Percentiles rank a stretch among this genome's conserved stretches.
Conservation (phyloP, 1,139 yeast species). For the Protomyces macrosporus region DNA sequence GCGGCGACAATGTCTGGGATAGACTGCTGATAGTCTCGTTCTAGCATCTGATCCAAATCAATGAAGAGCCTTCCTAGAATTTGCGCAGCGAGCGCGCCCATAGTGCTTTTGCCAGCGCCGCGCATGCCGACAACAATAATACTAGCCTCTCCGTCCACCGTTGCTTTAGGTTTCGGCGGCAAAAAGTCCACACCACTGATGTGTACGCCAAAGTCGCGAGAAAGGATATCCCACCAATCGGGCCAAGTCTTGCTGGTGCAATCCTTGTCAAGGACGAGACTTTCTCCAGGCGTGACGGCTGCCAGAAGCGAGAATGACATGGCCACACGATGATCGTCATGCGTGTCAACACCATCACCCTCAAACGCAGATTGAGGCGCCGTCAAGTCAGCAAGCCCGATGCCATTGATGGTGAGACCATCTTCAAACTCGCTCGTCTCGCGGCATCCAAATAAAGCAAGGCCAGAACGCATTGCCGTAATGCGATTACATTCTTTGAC, state of each 20-base stretch:
- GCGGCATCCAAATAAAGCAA: slow-evolving; percentile 81
- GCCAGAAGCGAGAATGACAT: slow-evolving; percentile 92
- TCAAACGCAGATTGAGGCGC: slow-evolving; percentile 37
- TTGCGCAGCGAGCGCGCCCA: slow-evolving; percentile 74
- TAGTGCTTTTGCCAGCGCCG: slow-evolving; percentile 92
- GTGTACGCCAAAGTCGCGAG: slow-evolving; percentile 56
- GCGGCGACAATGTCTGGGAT: slow-evolving; percentile 63
- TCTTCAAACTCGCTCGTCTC: slow-evolving; percentile 76
- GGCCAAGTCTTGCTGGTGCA: slow-evolving; percentile 99
- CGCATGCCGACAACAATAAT: slow-evolving; percentile 93
- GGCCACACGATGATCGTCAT: slow-evolving; percentile 97
- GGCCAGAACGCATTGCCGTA: slow-evolving; percentile 84
- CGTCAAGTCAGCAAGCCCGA: slow-evolving; percentile 36
- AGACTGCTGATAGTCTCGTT: slow-evolving; percentile 49
- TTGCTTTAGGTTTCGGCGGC: slow-evolving; percentile 27
- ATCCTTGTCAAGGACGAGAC: slow-evolving; percentile 73
- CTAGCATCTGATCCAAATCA: slow-evolving; percentile 74
- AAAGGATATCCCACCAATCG: slow-evolving; percentile 97
- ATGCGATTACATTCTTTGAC: slow-evolving; percentile 97
- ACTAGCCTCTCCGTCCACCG: slow-evolving; percentile 39
- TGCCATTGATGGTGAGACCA: slow-evolving; percentile 81
- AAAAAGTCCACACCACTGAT: slow-evolving; percentile 55
- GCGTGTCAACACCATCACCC: slow-evolving; percentile 58
- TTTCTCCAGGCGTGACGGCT: slow-evolving; percentile 49
- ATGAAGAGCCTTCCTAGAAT: slow-evolving; percentile 64